Conservation (phyloP, 169 alveolate species). For the Babesia microti region DNA sequence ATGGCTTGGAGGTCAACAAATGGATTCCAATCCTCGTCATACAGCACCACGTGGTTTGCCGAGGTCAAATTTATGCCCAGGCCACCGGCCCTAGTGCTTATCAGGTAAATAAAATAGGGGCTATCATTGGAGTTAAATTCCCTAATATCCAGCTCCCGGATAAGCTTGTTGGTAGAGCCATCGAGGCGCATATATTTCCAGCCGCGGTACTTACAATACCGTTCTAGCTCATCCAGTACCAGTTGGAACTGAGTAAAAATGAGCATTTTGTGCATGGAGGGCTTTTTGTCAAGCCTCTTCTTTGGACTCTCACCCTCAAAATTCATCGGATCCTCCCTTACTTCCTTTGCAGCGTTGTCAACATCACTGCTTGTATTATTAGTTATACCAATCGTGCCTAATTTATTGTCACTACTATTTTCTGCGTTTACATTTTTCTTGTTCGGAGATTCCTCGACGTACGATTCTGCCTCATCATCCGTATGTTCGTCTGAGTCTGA, state of each 20-base stretch:
- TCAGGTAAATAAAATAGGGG: slow-evolving; percentile 69
- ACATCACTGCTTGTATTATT: not conserved
- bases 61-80: slow-evolving; percentile 92
- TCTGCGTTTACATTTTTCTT: slow-evolving; percentile 1
- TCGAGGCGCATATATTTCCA: slow-evolving; percentile 82
- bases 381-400: not conserved
- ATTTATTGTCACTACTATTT: not conserved
- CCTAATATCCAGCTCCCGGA: slow-evolving; percentile 76
- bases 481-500: slow-evolving; percentile 2
- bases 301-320: slow-evolving; percentile 4
- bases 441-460: not conserved
- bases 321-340: not conserved
- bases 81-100: slow-evolving; percentile 91
- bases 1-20: slow-evolving; percentile 97
- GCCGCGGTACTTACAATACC: slow-evolving; percentile 74
- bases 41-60: slow-evolving; percentile 97
- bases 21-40: slow-evolving; percentile 99
- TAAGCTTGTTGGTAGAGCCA: slow-evolving; percentile 77
- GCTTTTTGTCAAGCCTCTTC: slow-evolving; percentile 5
- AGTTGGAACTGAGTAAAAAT: slow-evolving; percentile 80
- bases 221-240: slow-evolving; percentile 77
- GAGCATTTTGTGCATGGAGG: slow-evolving; percentile 72
- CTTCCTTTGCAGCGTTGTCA: not conserved
- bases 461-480: not conserved
- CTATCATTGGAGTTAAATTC: slow-evolving; percentile 72